Percentiles rank a stretch among this genome's conserved stretches.
phyloP scores from a whole-genome alignment of 2,329 filamentous ascomycete genomes.

The Fusarium oligoseptatum region DNA sequence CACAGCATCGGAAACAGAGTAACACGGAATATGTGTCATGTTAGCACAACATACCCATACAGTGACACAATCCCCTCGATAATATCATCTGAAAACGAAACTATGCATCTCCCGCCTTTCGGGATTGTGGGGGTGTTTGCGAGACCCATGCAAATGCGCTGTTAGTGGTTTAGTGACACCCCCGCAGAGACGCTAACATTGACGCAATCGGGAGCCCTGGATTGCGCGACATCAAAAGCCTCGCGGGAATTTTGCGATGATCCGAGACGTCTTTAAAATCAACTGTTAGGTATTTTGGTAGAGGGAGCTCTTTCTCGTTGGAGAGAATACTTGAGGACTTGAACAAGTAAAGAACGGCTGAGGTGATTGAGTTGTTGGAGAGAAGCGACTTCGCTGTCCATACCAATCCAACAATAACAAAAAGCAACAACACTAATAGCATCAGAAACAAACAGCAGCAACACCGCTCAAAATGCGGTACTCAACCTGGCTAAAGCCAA shows the following conservation, averaged over 20 bases:
- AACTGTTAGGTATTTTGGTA: not conserved
- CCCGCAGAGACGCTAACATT: conserved; percentile 24
- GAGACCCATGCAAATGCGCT: not conserved
- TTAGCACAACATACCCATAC: not conserved
- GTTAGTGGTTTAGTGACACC: conserved; percentile 27
- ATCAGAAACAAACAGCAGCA: not conserved
- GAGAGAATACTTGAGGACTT: not conserved
- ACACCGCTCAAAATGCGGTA: conserved; percentile 17
- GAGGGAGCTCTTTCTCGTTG: not conserved
- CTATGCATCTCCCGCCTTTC: not conserved
- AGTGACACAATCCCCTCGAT: not conserved
- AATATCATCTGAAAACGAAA: not conserved
- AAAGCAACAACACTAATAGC: not conserved
- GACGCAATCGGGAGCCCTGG: conserved; percentile 33
- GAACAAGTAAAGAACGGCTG: not conserved
- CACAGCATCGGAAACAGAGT: not conserved
- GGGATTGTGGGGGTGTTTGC: not conserved
- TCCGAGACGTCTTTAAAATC: not conserved
- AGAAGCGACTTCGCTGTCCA: not conserved
- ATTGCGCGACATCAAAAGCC: conserved; percentile 31
- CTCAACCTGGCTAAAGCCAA: conserved; percentile 13
- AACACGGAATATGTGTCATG: not conserved
- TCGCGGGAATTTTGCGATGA: conserved; percentile 1
- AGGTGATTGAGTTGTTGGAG: not conserved
- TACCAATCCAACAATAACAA: not conserved